Conservation (phyloP, 2,329 filamentous ascomycete genomes). For the Hypomyces rosellus region DNA sequence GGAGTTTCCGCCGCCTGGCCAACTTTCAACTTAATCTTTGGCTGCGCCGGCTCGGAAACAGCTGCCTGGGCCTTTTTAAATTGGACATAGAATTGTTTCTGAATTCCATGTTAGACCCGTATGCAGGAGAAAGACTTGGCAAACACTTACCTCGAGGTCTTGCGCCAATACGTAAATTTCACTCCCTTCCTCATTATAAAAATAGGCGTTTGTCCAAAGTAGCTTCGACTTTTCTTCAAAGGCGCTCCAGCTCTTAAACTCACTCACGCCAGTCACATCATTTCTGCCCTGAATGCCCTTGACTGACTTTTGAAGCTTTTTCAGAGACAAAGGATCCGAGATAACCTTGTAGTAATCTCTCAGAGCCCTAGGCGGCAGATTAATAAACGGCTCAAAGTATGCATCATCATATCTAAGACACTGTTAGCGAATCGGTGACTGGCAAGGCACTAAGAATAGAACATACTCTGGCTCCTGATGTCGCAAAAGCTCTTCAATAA, state of each 20-base stretch:
- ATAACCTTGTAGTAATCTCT: slow-evolving; percentile 87
- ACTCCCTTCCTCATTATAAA: slow-evolving; percentile 89
- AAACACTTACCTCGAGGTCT: slow-evolving; percentile 62
- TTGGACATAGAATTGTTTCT: slow-evolving; percentile 64
- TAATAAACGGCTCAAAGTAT: slow-evolving; percentile 67
- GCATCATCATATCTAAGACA: slow-evolving; percentile 59
- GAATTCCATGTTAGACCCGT: slow-evolving; percentile 12
- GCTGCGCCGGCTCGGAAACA: slow-evolving; percentile 65
- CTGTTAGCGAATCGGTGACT: slow-evolving; percentile 15
- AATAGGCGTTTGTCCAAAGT: slow-evolving; percentile 82
- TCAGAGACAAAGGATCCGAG: slow-evolving; percentile 71
- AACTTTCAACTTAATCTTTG: slow-evolving; percentile 77
- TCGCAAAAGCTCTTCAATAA: slow-evolving; percentile 68
- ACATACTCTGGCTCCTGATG: slow-evolving; percentile 59
- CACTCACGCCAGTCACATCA: slow-evolving; percentile 54
- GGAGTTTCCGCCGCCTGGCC: slow-evolving; percentile 41
- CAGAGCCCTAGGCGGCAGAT: slow-evolving; percentile 66
- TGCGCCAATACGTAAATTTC: slow-evolving; percentile 72
- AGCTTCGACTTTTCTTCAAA: slow-evolving; percentile 75
- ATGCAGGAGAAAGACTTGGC: too few relatives aligned
- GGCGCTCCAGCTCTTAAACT: slow-evolving; percentile 75
- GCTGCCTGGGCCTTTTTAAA: slow-evolving; percentile 65
- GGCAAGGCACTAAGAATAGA: not conserved
- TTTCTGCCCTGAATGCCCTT: slow-evolving; percentile 65
- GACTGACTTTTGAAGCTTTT: slow-evolving; percentile 69